Evolutionary conservation across 1,284 basidiomycete species (phyloP).

Genomic region (Cutaneotrichosporon cyanovorans): DNA sequence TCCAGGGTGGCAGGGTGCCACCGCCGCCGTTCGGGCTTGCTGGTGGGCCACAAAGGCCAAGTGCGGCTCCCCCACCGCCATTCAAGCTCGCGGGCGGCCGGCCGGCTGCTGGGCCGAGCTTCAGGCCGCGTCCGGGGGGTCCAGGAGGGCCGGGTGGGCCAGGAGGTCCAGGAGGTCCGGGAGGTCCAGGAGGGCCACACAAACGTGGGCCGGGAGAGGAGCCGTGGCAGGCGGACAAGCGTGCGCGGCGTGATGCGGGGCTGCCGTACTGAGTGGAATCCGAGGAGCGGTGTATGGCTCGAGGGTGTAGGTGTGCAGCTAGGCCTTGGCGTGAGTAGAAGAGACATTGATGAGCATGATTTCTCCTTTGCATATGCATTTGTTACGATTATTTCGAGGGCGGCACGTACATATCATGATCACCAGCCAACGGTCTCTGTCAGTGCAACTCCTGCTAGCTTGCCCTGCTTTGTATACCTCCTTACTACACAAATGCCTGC

Average conservation of each 20-base stretch:
- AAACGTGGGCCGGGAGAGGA: constrained; percentile 4
- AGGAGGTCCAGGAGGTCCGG: not conserved
- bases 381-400: too few relatives aligned
- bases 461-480: too few relatives aligned
- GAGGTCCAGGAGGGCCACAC: not conserved
- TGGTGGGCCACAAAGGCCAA: too few relatives aligned
- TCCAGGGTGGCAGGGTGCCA: not conserved
- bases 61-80: constrained; percentile 3
- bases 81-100: constrained; percentile 10
- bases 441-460: too few relatives aligned
- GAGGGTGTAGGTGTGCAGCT: not conserved
- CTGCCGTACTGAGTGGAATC: constrained; percentile 5
- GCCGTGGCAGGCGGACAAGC: constrained; percentile 9
- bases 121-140: not conserved
- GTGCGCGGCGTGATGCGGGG: constrained; percentile 1
- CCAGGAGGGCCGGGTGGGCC: not conserved
- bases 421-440: too few relatives aligned
- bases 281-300: not conserved
- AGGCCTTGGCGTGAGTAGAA: too few relatives aligned
- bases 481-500: too few relatives aligned
- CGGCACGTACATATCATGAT: too few relatives aligned
- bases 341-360: too few relatives aligned
- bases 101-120: not conserved
- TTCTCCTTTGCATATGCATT: too few relatives aligned
- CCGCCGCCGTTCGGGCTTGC: constrained; percentile 11